Percentiles rank a stretch among this genome's conserved stretches.
phyloP scores from a whole-genome alignment of 305 asterid genomes.

The Lippia alba region DNA sequence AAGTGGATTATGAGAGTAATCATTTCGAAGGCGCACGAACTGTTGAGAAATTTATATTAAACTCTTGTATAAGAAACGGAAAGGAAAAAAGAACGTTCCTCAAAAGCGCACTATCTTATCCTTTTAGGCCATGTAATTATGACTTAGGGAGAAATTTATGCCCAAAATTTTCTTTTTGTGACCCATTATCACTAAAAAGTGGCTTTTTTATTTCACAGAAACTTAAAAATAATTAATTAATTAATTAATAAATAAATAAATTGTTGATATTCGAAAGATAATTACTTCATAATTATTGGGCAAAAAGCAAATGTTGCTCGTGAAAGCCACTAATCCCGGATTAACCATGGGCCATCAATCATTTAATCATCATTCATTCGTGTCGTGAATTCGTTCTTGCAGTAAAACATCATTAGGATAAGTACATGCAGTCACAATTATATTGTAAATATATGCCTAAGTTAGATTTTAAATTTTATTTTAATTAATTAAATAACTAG shows the following conservation, averaged over 20 bases:
- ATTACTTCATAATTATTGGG: conserved; percentile 44
- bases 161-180: conserved; percentile 25
- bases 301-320: conserved; percentile 30
- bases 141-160: conserved; percentile 33
- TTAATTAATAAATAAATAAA: background rate
- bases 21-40: no score
- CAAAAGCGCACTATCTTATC: conserved; percentile 38
- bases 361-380: conserved; percentile 31
- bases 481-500: no score
- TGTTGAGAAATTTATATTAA: background rate
- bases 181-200: conserved; percentile 35
- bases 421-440: conserved; percentile 2
- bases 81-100: conserved; percentile 36
- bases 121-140: conserved; percentile 42
- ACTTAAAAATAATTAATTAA: background rate
- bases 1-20: no score
- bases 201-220: conserved; percentile 25
- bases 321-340: conserved; percentile 63
- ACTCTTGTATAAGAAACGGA: conserved; percentile 25
- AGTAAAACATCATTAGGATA: conserved; percentile 22
- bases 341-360: conserved; percentile 36
- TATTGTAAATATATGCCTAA: no score
- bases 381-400: conserved; percentile 25
- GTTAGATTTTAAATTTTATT: no score
- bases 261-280: conserved; percentile 24